Percentiles rank a stretch among this genome's conserved stretches.
phyloP scores from a whole-genome alignment of 768 basidiomycete genomes.

The Hemileccinum rubropunctum region DNA sequence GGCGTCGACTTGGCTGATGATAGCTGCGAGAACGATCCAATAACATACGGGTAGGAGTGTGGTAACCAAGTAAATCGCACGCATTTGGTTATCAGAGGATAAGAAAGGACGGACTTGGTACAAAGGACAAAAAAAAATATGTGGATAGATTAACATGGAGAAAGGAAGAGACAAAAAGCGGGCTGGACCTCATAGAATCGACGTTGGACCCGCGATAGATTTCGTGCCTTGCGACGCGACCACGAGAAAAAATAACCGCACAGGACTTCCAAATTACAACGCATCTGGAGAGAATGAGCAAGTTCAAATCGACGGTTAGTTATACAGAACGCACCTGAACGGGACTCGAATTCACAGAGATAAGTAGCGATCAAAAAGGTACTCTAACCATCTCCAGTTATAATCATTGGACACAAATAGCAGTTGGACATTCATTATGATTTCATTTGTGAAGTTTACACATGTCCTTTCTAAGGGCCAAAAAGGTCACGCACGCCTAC shows the following conservation, averaged over 20 bases:
- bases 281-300: not conserved
- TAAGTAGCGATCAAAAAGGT: not conserved
- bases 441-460: not conserved
- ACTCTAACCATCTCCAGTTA: not conserved
- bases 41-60: conserved; percentile 15
- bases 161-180: not conserved
- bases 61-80: not conserved
- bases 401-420: not conserved
- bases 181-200: not conserved
- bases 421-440: not conserved
- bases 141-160: not conserved
- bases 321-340: conserved; percentile 5
- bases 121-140: not conserved
- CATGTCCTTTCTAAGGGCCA: not conserved
- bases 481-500: not conserved
- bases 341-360: conserved; percentile 1
- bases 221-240: conserved; percentile 8
- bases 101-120: conserved; percentile 4
- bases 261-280: no score
- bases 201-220: no score
- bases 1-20: conserved; percentile 7
- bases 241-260: not conserved
- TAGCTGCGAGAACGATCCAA: conserved; percentile 3
- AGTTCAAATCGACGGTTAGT: not conserved
- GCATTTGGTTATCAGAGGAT: conserved; percentile 7